Evolutionary conservation across 768 basidiomycete genomes (phyloP).

Genomic region (Suillus plorans): DNA sequence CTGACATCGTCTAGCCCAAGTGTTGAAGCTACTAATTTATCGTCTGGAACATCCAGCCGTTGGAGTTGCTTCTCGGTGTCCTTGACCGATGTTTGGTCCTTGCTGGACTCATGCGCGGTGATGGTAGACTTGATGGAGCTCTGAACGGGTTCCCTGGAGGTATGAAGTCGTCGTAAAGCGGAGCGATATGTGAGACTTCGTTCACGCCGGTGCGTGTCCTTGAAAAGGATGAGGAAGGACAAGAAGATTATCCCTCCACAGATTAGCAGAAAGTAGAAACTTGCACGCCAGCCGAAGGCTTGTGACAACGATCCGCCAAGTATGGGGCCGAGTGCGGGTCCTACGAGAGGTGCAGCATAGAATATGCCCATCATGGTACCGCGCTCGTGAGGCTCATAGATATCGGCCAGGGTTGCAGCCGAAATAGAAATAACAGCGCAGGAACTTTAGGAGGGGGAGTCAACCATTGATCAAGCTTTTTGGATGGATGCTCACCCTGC

Average conservation of each 20-base stretch:
- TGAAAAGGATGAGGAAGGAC: conserved; percentile 66
- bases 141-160: conserved; percentile 20
- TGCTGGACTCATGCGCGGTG: conserved; percentile 8
- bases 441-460: conserved; percentile 38
- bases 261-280: conserved; percentile 80
- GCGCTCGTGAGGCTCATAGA: conserved; percentile 71
- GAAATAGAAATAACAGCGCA: conserved; percentile 71
- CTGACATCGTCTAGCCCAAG: conserved; percentile 38
- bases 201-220: conserved; percentile 80
- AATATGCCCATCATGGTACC: conserved; percentile 82
- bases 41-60: conserved; percentile 26
- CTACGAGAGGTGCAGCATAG: conserved; percentile 79
- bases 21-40: conserved; percentile 12
- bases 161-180: conserved; percentile 48
- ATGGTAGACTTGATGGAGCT: conserved; percentile 21
- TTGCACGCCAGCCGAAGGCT: conserved; percentile 72
- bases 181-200: conserved; percentile 80
- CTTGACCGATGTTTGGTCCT: conserved; percentile 14
- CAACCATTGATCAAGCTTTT: conserved; percentile 3
- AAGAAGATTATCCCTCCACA: conserved; percentile 54
- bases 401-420: conserved; percentile 75
- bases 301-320: conserved; percentile 69
- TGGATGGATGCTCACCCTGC: conserved; percentile 44
- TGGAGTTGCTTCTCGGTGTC: conserved; percentile 15
- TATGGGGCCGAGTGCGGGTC: conserved; percentile 67